phyloP scores from a whole-genome alignment of 768 basidiomycete genomes.

The Agaricus subrufescens region DNA sequence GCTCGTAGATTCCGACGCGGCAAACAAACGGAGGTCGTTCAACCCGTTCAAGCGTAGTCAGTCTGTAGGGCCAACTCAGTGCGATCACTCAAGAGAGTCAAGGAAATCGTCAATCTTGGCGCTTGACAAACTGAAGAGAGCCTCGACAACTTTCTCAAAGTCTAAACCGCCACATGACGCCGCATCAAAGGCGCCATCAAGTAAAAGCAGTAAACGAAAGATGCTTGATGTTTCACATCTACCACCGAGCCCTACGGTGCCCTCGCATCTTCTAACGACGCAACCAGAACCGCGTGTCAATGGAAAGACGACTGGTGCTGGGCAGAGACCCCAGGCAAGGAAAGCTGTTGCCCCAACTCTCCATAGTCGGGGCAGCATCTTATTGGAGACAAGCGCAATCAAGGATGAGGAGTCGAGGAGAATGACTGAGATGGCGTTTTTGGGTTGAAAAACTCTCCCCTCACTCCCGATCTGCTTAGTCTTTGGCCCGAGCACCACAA shows the following conservation, averaged over 20 bases:
- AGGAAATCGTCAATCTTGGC: slow-evolving; percentile 26
- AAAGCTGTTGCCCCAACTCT: slow-evolving; percentile 41
- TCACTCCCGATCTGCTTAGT: no score
- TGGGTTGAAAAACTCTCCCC: slow-evolving; percentile 23
- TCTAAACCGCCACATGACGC: neutral
- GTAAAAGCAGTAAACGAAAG: slow-evolving; percentile 11
- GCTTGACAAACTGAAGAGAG: slow-evolving; percentile 15
- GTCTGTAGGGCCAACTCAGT: slow-evolving; percentile 9
- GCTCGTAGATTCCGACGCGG: slow-evolving; percentile 12
- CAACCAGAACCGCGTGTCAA: neutral
- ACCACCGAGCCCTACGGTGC: slow-evolving; percentile 32
- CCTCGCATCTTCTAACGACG: slow-evolving; percentile 11
- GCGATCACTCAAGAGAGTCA: slow-evolving; percentile 13
- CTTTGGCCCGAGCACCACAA: no score
- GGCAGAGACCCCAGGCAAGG: neutral
- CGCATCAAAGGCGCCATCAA: slow-evolving; percentile 3
- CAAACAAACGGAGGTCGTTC: slow-evolving; percentile 23
- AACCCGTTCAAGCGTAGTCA: slow-evolving; percentile 33
- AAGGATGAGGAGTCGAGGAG: slow-evolving; percentile 65
- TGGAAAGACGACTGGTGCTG: neutral
- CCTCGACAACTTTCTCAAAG: neutral
- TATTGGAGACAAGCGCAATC: slow-evolving; percentile 47
- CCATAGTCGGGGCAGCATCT: slow-evolving; percentile 54
- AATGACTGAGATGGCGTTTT: slow-evolving; percentile 69
- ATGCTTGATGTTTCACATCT: slow-evolving; percentile 28